Percentiles rank a stretch among this genome's conserved stretches.
Evolutionary conservation across 1,284 basidiomycete species (phyloP).

Genomic region (Trichosporon asahii): DNA sequence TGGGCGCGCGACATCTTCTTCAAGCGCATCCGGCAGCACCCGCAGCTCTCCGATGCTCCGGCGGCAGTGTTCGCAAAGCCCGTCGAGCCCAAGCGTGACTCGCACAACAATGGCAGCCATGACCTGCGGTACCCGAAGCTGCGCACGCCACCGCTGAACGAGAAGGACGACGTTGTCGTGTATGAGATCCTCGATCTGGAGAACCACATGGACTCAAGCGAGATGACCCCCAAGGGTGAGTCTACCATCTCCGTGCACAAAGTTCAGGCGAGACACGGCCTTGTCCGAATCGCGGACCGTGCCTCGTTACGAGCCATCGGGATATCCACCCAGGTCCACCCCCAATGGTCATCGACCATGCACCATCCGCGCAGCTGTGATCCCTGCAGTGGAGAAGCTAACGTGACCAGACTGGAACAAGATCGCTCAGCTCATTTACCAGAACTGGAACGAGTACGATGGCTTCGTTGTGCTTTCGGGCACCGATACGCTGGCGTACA

Average conservation of each 20-base stretch:
- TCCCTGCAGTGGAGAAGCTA: not conserved
- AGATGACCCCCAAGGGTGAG: constrained; percentile 48
- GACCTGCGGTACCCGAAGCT: constrained; percentile 41
- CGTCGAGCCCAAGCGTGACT: constrained; percentile 5
- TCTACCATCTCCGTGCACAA: not conserved
- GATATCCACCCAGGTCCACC: not conserved
- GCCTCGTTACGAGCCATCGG: not conserved
- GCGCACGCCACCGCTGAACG: constrained; percentile 41
- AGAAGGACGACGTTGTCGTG: constrained; percentile 33
- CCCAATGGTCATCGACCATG: not conserved
- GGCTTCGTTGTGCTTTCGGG: constrained; percentile 48
- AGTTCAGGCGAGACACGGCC: not conserved
- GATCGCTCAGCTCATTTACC: constrained; percentile 41
- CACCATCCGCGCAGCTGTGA: not conserved
- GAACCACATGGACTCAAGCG: constrained; percentile 46
- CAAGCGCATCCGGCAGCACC: constrained; percentile 47
- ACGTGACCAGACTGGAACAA: constrained; percentile 47
- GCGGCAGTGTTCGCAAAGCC: constrained; percentile 11
- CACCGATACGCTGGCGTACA: constrained; percentile 49
- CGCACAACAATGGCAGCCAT: constrained; percentile 23
- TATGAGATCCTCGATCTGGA: constrained; percentile 50
- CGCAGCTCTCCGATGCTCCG: constrained; percentile 33
- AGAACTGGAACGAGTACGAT: constrained; percentile 46
- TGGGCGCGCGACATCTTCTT: constrained; percentile 39
- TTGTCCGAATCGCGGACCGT: constrained; percentile 7